A percentile compares a stretch with the other conserved stretches of the same genome.
Evolutionary conservation across 2,329 filamentous ascomycete species (phyloP).

Genomic region (Penicillium verrucosum): DNA sequence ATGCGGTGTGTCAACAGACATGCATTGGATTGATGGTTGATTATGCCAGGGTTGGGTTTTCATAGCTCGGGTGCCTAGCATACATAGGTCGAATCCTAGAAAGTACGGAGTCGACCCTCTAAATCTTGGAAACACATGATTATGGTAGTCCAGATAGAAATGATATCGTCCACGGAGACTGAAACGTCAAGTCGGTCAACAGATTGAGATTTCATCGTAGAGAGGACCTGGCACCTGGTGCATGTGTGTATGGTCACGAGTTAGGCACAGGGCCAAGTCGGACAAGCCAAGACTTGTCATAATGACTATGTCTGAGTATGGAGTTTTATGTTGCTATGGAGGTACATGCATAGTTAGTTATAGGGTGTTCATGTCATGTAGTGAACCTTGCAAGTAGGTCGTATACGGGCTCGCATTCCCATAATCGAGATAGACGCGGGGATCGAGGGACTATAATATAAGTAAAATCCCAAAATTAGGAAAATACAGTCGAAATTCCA

Average conservation of each 20-base stretch:
- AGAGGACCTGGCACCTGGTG: background rate
- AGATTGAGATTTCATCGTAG: constrained; percentile 2
- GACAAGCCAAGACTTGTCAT: background rate
- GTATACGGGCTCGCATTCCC: background rate
- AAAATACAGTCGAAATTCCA: background rate
- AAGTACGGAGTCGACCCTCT: background rate
- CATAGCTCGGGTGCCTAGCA: background rate
- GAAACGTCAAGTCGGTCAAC: background rate
- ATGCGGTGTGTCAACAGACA: background rate
- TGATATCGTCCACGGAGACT: background rate
- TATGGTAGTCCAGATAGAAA: background rate
- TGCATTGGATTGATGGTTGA: background rate
- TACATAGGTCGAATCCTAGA: background rate
- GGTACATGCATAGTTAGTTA: background rate
- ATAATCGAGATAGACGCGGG: background rate
- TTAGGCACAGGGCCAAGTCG: background rate
- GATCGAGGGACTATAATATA: background rate
- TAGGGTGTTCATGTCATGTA: background rate
- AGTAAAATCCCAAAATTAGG: background rate
- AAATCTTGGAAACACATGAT: background rate
- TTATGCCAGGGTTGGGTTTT: background rate
- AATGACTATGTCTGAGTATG: background rate
- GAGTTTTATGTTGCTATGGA: background rate
- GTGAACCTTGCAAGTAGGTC: background rate
- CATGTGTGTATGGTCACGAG: background rate